Percentiles rank a stretch among this genome's conserved stretches.
Evolutionary conservation across 129 eudicot genomes (phyloP).

Genomic region (Kitagawia praeruptora): DNA sequence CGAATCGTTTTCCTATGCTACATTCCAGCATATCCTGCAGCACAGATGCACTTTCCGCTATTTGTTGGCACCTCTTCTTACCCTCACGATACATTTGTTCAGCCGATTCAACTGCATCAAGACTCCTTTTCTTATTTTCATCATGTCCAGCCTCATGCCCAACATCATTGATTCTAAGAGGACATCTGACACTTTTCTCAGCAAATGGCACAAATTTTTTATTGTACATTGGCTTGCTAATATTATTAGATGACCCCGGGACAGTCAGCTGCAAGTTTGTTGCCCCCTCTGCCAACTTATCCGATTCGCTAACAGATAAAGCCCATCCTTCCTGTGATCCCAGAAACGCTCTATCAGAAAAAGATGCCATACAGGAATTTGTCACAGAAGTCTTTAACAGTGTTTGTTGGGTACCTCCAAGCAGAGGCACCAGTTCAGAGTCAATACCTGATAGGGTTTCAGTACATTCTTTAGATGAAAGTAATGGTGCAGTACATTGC

Average conservation of each 20-base stretch:
- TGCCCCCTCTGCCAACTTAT: too few relatives aligned
- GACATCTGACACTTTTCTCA: constrained; percentile 33
- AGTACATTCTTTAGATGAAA: constrained; percentile 32
- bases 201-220: too few relatives aligned
- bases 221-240: too few relatives aligned
- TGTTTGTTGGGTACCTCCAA: constrained; percentile 59
- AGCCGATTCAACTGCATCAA: constrained; percentile 32
- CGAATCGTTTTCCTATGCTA: constrained; percentile 17
- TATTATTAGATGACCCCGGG: too few relatives aligned
- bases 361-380: constrained; percentile 78
- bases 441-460: constrained; percentile 73
- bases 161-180: constrained; percentile 16
- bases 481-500: constrained; percentile 20
- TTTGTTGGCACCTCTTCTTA: constrained; percentile 25
- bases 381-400: constrained; percentile 51
- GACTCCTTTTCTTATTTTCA: constrained; percentile 31
- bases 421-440: constrained; percentile 57
- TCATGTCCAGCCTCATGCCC: constrained; percentile 20
- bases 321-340: constrained; percentile 84
- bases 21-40: constrained; percentile 27
- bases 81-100: constrained; percentile 38
- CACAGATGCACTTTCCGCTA: constrained; percentile 26
- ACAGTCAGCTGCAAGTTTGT: too few relatives aligned
- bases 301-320: too few relatives aligned
- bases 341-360: constrained; percentile 82